phyloP scores from a whole-genome alignment of 1,139 yeast species.

The Scheffersomyces titani region DNA sequence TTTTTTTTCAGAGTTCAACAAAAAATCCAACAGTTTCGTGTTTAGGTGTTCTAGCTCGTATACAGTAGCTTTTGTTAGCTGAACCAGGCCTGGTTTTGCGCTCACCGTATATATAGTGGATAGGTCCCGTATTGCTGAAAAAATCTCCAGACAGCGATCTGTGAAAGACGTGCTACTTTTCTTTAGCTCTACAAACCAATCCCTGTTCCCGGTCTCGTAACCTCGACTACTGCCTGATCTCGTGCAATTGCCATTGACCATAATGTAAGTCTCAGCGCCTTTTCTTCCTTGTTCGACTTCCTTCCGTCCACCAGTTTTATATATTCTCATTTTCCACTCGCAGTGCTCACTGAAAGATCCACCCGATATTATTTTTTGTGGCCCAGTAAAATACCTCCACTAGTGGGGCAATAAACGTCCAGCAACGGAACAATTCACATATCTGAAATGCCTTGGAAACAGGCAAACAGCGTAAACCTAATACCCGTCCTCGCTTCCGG shows the following conservation, averaged over 20 bases:
- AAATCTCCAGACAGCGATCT: not conserved
- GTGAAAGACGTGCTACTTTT: not conserved
- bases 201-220: not conserved
- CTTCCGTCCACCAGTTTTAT: not conserved
- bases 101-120: not conserved
- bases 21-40: not conserved
- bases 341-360: not conserved
- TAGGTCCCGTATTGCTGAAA: not conserved
- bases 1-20: not conserved
- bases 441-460: not conserved
- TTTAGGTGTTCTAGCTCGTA: not conserved
- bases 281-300: not conserved
- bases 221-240: not conserved
- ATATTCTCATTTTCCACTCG: not conserved
- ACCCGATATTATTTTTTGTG: not conserved
- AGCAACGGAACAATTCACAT: not conserved
- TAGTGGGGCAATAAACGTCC: conserved; percentile 1
- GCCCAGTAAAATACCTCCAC: not conserved
- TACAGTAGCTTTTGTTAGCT: not conserved
- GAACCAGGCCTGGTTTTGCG: not conserved
- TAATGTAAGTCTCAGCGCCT: not conserved
- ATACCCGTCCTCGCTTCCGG: not conserved
- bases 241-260: not conserved
- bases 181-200: not conserved
- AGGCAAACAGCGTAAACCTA: not conserved